Evolutionary conservation across 768 basidiomycete species (phyloP).

Genomic region (Hericium erinaceus): DNA sequence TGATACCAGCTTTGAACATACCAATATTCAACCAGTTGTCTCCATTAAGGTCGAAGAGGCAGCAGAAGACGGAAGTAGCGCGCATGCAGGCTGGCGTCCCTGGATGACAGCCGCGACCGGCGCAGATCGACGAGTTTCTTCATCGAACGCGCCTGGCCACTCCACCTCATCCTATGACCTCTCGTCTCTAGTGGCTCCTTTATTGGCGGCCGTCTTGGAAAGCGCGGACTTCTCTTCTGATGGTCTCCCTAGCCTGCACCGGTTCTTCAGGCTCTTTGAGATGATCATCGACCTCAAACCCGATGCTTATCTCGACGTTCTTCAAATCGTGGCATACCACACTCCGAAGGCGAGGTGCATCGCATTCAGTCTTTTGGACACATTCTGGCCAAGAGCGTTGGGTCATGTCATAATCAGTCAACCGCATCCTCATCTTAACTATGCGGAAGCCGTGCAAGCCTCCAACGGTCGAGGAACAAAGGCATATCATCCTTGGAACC

Average conservation of each 20-base stretch:
- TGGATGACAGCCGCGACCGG: slow-evolving; percentile 11
- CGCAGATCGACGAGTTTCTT: slow-evolving; percentile 18
- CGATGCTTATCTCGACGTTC: slow-evolving; percentile 61
- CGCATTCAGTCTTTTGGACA: slow-evolving; percentile 47
- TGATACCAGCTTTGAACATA: not conserved
- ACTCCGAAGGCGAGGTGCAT: slow-evolving; percentile 41
- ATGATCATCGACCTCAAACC: slow-evolving; percentile 48
- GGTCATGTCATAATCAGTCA: slow-evolving; percentile 59
- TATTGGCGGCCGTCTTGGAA: slow-evolving; percentile 56
- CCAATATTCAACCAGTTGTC: slow-evolving; percentile 1
- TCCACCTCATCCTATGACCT: slow-evolving; percentile 45
- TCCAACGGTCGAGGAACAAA: slow-evolving; percentile 4
- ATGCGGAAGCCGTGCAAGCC: slow-evolving; percentile 15
- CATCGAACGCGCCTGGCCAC: slow-evolving; percentile 53
- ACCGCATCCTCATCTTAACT: slow-evolving; percentile 34
- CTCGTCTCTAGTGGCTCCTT: slow-evolving; percentile 50
- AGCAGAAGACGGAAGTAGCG: not conserved
- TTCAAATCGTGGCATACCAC: slow-evolving; percentile 65
- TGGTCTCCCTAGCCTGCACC: slow-evolving; percentile 31
- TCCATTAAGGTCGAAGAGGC: slow-evolving; percentile 16
- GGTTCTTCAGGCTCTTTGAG: slow-evolving; percentile 45
- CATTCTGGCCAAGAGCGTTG: slow-evolving; percentile 58
- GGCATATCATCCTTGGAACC: slow-evolving; percentile 16
- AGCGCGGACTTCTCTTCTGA: slow-evolving; percentile 33
- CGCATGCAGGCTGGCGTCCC: slow-evolving; percentile 12